phyloP scores from a whole-genome alignment of 805 yeast genomes.

The Metschnikowia anglica region DNA sequence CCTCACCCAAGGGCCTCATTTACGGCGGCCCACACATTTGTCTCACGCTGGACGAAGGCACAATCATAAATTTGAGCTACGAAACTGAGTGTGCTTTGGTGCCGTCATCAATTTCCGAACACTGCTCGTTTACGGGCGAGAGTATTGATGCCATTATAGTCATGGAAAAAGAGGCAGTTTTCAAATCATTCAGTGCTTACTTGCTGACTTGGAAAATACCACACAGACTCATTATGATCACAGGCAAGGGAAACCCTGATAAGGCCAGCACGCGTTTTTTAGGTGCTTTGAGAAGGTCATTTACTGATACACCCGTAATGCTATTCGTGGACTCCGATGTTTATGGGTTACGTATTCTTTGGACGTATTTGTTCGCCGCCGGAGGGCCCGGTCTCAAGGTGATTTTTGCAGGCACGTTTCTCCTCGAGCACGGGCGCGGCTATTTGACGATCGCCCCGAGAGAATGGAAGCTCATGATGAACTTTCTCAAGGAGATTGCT shows the following conservation, averaged over 20 bases:
- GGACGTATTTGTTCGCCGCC: conserved; percentile 12
- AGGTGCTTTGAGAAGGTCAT: conserved; percentile 2
- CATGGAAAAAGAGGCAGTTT: conserved; percentile 44
- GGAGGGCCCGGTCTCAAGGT: conserved; percentile 4
- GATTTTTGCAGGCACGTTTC: conserved; percentile 17
- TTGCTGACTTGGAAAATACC: conserved; percentile 7
- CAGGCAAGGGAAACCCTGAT: conserved; percentile 23
- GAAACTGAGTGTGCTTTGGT: conserved; percentile 6
- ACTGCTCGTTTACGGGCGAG: background rate
- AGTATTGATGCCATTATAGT: conserved; percentile 22
- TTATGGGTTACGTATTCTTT: conserved; percentile 19
- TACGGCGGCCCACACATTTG: conserved; percentile 14
- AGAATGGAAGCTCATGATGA: conserved; percentile 17
- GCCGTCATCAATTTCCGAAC: conserved; percentile 1
- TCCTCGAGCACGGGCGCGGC: conserved; percentile 17
- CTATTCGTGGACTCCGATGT: conserved; percentile 22
- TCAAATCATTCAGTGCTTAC: conserved; percentile 32
- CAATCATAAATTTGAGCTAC: conserved; percentile 1
- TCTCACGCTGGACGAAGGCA: conserved; percentile 4
- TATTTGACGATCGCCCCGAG: conserved; percentile 15
- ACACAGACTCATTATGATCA: conserved; percentile 7
- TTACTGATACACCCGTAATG: conserved; percentile 10
- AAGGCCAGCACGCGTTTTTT: conserved; percentile 16
- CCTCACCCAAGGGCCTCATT: conserved; percentile 19
- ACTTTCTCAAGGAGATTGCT: conserved; percentile 9